Evolutionary conservation across 2,329 filamentous ascomycete genomes (phyloP).

Genomic region (Sporothrix luriei): DNA sequence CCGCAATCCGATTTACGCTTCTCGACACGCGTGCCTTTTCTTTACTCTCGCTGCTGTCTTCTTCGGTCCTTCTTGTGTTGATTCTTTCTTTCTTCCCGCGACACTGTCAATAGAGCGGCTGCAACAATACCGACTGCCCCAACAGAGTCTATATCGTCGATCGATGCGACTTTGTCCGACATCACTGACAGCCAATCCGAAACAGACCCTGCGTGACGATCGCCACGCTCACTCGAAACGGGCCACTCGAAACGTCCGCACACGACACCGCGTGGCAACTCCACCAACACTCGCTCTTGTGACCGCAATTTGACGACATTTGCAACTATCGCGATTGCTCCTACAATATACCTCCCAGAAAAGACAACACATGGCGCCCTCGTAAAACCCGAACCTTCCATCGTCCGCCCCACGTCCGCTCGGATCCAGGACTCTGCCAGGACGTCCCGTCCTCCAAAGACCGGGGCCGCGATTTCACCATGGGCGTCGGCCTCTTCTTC

Average conservation of each 20-base stretch:
- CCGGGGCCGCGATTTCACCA: background rate
- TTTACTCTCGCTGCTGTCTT: background rate
- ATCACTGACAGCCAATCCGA: background rate
- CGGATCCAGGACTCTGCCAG: background rate
- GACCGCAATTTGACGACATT: background rate
- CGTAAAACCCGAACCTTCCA: background rate
- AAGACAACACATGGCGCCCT: slow-evolving; percentile 4
- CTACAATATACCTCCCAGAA: background rate
- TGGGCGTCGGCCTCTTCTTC: slow-evolving; percentile 33
- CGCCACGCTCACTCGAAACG: slow-evolving; percentile 1
- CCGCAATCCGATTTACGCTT: slow-evolving; percentile 17
- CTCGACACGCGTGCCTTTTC: background rate
- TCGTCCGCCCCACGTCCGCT: background rate
- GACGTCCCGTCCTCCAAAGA: background rate
- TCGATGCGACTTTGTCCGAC: slow-evolving; percentile 17
- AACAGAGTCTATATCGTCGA: background rate
- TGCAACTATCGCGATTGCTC: background rate
- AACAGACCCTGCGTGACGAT: slow-evolving; percentile 21
- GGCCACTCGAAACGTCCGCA: background rate
- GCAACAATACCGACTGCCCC: background rate
- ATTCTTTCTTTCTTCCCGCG: background rate
- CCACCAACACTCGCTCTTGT: background rate
- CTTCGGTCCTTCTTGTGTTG: background rate
- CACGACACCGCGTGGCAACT: background rate
- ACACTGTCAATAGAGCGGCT: background rate